Conservation (phyloP, 2,329 filamentous ascomycete species). For the Fusarium denticulatum region DNA sequence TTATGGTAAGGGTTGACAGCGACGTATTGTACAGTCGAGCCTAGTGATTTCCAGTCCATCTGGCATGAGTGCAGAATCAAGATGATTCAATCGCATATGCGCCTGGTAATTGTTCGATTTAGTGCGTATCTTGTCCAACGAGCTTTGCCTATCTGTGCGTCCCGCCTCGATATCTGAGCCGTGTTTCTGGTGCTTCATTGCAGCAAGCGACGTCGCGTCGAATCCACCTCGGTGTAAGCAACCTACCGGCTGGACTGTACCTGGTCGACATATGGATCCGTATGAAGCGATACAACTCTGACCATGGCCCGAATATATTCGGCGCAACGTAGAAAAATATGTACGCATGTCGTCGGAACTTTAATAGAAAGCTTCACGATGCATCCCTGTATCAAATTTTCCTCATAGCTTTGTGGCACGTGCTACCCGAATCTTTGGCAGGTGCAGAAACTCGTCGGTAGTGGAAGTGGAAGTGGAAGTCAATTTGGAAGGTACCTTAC, state of each 20-base stretch:
- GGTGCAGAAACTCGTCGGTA: slow-evolving; percentile 7
- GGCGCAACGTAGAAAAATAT: not conserved
- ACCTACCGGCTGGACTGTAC: not conserved
- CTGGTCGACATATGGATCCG: not conserved
- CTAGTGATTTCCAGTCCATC: slow-evolving; percentile 33
- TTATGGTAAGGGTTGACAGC: slow-evolving; percentile 23
- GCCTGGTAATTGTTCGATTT: not conserved
- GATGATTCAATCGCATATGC: slow-evolving; percentile 1
- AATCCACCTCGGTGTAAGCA: slow-evolving; percentile 19
- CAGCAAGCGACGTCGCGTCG: not conserved
- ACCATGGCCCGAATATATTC: slow-evolving; percentile 7
- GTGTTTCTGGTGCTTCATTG: slow-evolving; percentile 13
- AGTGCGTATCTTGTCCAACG: slow-evolving; percentile 1
- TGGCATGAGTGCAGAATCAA: slow-evolving; percentile 7
- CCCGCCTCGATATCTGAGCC: not conserved
- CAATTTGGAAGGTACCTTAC: slow-evolving; percentile 2
- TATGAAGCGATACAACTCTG: slow-evolving; percentile 2
- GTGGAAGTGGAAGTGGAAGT: not conserved
- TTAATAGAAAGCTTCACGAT: not conserved
- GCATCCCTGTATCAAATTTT: not conserved
- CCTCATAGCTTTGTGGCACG: slow-evolving; percentile 1
- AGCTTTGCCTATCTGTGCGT: not conserved
- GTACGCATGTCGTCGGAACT: not conserved
- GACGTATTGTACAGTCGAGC: not conserved
- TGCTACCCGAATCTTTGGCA: slow-evolving; percentile 9